Base-by-base conservation (phyloP, 208 protist species). In the Leptomonas pyrrhocoris region DNA sequence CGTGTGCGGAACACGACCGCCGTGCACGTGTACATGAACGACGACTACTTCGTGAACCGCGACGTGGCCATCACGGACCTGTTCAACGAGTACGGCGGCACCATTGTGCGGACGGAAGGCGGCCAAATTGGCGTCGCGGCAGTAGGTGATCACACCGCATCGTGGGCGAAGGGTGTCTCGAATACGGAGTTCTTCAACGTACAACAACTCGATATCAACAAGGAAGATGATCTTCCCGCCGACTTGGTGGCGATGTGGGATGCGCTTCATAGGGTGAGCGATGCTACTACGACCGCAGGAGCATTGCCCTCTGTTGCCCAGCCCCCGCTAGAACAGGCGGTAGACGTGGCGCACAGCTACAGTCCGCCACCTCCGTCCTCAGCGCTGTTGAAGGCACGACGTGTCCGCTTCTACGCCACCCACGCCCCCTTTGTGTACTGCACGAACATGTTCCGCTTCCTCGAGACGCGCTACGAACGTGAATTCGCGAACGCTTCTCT, bases 41-140 rank as follows among this genome's bases (percentile, higher is more conserved):
- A 92, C 67, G 86, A 92, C 76, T 92, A 89, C 70, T 89, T 89
- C 62, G 76, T 92, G 36, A 82, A 89, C 71, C 86, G 83, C 60
- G 66, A 82, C 63, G 73, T 81, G 34, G 74, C 51, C 15, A 73
- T 92, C 45, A 81, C 67, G 50, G 78, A 92, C 73, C 68, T 88
- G 48, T 42, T 92, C 25, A 92, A 92, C 70, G 57, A 77, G 59
- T 74, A 81, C 64, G 86, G 86, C 53, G 86, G 86, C 64, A 80
- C 81, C 11, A 84, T 84, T 38, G 68, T 89, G 5, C 81, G 83
- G 23, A 80, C 77, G 38, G 86, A 92, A 61, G 6, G 2, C 7
- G 27, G n/a, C 6, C 1, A 25, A 12, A 21, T 62, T 56, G 30
- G 2, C 1, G 51, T n/a, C 6, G 72, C 48, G 7, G 19, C 3